A percentile compares a stretch with the other conserved stretches of the same genome.
These are phyloP conservation scores for Ascochyta viciae-villosae DNA, from an alignment of 2,329 filamentous ascomycete genomes.

Conservation along the genomic window DNA sequence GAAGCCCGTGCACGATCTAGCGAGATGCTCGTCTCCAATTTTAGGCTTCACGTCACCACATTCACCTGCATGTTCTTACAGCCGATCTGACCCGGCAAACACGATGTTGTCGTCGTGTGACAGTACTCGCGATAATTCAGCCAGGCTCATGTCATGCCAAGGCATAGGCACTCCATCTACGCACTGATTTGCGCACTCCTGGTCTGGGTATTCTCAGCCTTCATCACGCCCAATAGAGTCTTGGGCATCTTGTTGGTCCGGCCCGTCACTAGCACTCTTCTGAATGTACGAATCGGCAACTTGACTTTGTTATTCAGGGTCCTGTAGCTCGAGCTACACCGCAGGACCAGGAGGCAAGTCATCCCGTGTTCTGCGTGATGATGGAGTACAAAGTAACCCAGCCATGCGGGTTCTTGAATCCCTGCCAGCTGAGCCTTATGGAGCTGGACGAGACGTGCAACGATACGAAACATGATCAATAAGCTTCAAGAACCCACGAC, in stretches of 20 bases:
- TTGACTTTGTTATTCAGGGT: slow-evolving; percentile 7
- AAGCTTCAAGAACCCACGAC: slow-evolving; percentile 8
- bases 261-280: background rate
- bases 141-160: background rate
- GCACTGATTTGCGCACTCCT: background rate
- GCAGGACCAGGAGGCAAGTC: slow-evolving; percentile 9
- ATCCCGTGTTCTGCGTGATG: slow-evolving; percentile 19
- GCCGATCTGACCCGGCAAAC: slow-evolving; percentile 15
- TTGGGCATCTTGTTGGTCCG: background rate
- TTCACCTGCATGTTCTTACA: slow-evolving; percentile 10
- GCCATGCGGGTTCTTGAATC: slow-evolving; percentile 4
- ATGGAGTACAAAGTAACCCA: background rate
- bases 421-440: slow-evolving; percentile 21
- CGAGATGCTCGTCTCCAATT: slow-evolving; percentile 1
- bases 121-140: slow-evolving; percentile 8
- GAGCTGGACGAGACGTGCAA: background rate
- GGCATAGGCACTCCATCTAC: background rate
- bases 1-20: slow-evolving; percentile 10
- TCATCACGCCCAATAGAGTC: background rate
- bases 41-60: slow-evolving; percentile 16
- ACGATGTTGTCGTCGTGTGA: slow-evolving; percentile 8
- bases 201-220: background rate
- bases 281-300: background rate
- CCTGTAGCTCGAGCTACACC: slow-evolving; percentile 14
- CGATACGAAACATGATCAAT: background rate